These are phyloP conservation scores for Ustilago crameri DNA, from an alignment of 1,284 basidiomycete species.

Conservation along the genomic window DNA sequence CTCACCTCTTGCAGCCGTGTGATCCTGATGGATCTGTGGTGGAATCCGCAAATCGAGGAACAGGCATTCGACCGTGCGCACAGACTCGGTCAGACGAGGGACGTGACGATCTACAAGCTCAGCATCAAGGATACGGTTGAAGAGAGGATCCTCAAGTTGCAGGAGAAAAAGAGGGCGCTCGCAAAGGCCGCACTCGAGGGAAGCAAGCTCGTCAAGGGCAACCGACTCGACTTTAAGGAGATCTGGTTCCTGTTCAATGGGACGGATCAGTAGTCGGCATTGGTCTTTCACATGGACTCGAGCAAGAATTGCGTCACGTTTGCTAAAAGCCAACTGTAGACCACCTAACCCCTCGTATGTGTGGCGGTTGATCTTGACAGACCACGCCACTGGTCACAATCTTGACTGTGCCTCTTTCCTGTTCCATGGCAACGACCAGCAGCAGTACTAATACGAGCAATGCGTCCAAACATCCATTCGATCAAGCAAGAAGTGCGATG, in stretches of 20 bases:
- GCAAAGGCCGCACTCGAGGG: slow-evolving; percentile 87
- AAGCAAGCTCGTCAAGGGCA: slow-evolving; percentile 81
- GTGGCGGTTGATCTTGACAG: too few species aligned
- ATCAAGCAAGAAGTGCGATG: too few species aligned
- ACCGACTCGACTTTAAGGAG: slow-evolving; percentile 61
- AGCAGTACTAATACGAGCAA: too few species aligned
- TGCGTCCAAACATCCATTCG: too few species aligned
- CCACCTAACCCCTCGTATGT: too few species aligned
- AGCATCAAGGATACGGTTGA: slow-evolving; percentile 89
- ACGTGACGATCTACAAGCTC: slow-evolving; percentile 92
- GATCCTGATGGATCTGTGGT: slow-evolving; percentile 92
- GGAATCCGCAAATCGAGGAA: slow-evolving; percentile 74
- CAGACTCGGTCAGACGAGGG: slow-evolving; percentile 84
- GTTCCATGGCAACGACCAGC: too few species aligned
- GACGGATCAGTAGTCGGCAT: slow-evolving; percentile 14
- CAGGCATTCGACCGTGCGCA: slow-evolving; percentile 95
- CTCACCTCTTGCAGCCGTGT: slow-evolving; percentile 94
- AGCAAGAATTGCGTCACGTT: neutral
- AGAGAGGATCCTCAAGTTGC: slow-evolving; percentile 80
- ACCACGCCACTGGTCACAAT: too few species aligned
- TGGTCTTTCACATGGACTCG: neutral
- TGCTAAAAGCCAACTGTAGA: neutral
- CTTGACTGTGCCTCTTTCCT: too few species aligned
- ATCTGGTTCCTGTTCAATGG: slow-evolving; percentile 52
- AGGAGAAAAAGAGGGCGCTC: slow-evolving; percentile 81